Conservation (phyloP, 2,329 filamentous ascomycete species). For the Tolypocladium paradoxum region DNA sequence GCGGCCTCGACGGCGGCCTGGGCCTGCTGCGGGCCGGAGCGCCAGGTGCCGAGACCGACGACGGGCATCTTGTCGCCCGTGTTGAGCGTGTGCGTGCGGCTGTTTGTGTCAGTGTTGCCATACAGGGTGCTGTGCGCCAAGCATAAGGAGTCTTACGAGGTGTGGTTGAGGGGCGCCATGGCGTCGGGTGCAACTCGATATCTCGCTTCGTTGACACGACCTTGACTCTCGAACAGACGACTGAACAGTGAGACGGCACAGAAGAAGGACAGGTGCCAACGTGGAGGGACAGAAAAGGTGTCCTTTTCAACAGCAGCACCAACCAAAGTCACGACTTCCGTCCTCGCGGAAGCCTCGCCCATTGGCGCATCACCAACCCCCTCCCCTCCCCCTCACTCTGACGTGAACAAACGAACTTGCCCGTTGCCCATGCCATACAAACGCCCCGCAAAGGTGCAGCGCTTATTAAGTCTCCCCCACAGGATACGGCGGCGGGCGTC, state of each 20-base stretch:
- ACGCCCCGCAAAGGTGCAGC: background rate
- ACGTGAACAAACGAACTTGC: background rate
- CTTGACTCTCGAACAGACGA: background rate
- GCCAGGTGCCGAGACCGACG: conserved; percentile 71
- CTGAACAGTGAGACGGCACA: background rate
- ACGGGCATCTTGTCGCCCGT: conserved; percentile 69
- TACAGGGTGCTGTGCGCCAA: background rate
- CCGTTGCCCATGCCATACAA: no score
- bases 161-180: conserved; percentile 5
- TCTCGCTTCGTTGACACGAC: background rate
- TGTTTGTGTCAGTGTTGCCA: conserved; percentile 1
- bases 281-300: no score
- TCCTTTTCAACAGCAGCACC: background rate
- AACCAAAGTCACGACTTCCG: background rate
- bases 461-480: background rate
- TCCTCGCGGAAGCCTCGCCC: background rate
- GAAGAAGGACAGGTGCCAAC: no score
- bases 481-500: background rate
- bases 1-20: conserved; percentile 60
- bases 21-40: conserved; percentile 59
- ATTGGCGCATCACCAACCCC: background rate
- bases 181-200: background rate
- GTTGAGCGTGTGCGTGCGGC: conserved; percentile 54
- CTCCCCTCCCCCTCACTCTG: background rate
- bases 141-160: background rate